A percentile compares a stretch with the other conserved stretches of the same genome.
phyloP scores from a whole-genome alignment of 2,329 filamentous ascomycete genomes.

The Cephalotrichum gorgonifer region DNA sequence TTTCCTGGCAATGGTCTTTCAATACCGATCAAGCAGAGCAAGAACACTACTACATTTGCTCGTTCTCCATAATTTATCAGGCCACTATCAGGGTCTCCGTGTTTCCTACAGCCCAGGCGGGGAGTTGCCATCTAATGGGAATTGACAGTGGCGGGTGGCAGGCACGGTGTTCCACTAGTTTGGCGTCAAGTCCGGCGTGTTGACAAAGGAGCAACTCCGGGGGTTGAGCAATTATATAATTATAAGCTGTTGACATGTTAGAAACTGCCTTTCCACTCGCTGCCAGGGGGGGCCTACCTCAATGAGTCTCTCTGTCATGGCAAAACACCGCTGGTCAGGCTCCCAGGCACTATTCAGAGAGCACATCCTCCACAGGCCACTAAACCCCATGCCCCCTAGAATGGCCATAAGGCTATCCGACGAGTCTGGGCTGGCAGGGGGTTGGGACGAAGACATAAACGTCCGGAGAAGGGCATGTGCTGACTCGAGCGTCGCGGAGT shows the following conservation, averaged over 20 bases:
- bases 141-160: no score
- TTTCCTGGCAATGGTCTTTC: no score
- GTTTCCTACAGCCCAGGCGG: no score
- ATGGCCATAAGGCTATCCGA: slow-evolving; percentile 38
- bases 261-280: not conserved
- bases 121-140: no score
- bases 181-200: no score
- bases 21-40: no score
- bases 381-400: slow-evolving; percentile 51
- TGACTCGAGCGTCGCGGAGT: slow-evolving; percentile 45
- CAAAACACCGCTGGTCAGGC: slow-evolving; percentile 39
- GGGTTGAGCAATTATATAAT: not conserved
- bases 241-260: slow-evolving; percentile 25
- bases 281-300: slow-evolving; percentile 12
- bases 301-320: slow-evolving; percentile 49
- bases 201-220: no score
- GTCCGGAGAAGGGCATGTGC: slow-evolving; percentile 51
- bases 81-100: no score
- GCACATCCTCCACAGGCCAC: slow-evolving; percentile 50
- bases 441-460: slow-evolving; percentile 42
- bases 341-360: slow-evolving; percentile 39
- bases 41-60: no score
- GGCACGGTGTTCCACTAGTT: no score
- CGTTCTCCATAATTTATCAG: no score
- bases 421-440: slow-evolving; percentile 35